These are phyloP conservation scores for Botryotinia convoluta DNA, from an alignment of 2,329 filamentous ascomycete genomes.

Conservation along the genomic window DNA sequence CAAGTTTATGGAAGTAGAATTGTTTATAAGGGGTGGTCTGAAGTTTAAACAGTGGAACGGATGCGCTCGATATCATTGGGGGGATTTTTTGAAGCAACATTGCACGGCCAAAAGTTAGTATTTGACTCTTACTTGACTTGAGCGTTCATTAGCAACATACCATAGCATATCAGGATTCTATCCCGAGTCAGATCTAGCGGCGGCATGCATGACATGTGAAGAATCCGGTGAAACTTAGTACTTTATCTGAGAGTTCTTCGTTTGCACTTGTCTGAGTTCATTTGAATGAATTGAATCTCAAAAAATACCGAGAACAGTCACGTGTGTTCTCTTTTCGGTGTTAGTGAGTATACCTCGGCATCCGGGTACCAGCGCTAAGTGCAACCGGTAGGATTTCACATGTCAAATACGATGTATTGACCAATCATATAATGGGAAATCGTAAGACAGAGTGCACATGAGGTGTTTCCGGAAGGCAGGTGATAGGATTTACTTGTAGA, in stretches of 20 bases:
- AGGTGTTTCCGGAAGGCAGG: slow-evolving; percentile 3
- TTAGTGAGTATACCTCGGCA: slow-evolving; percentile 5
- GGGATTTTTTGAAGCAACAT: slow-evolving; percentile 3
- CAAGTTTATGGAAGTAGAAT: slow-evolving; percentile 77
- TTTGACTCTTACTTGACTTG: neutral
- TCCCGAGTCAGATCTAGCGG: neutral
- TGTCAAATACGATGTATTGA: neutral
- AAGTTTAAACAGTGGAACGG: slow-evolving; percentile 49
- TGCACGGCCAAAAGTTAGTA: neutral
- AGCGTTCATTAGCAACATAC: neutral
- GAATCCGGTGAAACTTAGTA: neutral
- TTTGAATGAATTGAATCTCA: neutral
- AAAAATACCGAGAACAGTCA: neutral
- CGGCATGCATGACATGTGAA: neutral
- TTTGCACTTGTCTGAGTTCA: neutral
- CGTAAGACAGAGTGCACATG: slow-evolving; percentile 8
- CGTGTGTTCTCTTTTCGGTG: neutral
- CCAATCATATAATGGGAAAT: neutral
- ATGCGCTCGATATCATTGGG: neutral
- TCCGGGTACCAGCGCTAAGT: neutral
- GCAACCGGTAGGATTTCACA: slow-evolving; percentile 12
- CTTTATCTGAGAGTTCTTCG: neutral
- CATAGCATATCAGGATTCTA: neutral
- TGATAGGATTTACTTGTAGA: neutral
- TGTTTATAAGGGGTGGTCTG: slow-evolving; percentile 83